Base-by-base conservation (phyloP, 495 filamentous ascomycete genomes). In the Penicillium egyptiacum region DNA sequence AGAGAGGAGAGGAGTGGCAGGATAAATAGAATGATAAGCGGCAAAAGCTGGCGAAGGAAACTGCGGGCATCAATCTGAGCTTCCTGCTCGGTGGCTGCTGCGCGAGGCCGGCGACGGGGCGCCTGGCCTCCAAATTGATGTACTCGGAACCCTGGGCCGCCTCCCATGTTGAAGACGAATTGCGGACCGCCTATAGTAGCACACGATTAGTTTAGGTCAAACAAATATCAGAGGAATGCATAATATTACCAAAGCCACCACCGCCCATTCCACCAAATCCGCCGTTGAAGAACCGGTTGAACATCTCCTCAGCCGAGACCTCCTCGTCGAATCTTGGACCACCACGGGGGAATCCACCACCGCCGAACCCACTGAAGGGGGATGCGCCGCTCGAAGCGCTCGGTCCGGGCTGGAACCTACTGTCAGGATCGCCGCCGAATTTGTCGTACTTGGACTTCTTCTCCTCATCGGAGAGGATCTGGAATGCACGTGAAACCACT, bases 291-390 rank as follows among this genome's bases (percentile, higher is more conserved):
- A 98, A 97, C 59, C 92, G 83, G 68, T 92, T 86, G 75, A 98
- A 98, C 74, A 98, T 79, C 65, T 98, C 94, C 75, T 98, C 94
- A 0, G 94, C 93, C 37, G 89, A 95, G 53, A 98, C 94, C 67
- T 98, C 94, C 37, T 91, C 90, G 22, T 92, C 91, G 70, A 87
- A 94, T 14, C 83, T 81, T 28, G 73, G 72, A 26, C 69, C 70
- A 48, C 72, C 74, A 6, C 83, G 74, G 14, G 78, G 76, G 61
- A 83, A 83, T 20, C 79, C 79, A 33, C 81, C 79, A 12, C 81
- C 81, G 16, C 78, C 77, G 62, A 92, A 93, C 22, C 90, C 88
- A 59, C 82, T 77, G 70, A 96, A 98, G 31, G 74, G 69, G 45
- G 74, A 79, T 59, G 75, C 79, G 37, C 79, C 78, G 12, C 63